These are phyloP conservation scores for Boletellus sp. DNA, from an alignment of 1,284 basidiomycete genomes.

Conservation along the genomic window DNA sequence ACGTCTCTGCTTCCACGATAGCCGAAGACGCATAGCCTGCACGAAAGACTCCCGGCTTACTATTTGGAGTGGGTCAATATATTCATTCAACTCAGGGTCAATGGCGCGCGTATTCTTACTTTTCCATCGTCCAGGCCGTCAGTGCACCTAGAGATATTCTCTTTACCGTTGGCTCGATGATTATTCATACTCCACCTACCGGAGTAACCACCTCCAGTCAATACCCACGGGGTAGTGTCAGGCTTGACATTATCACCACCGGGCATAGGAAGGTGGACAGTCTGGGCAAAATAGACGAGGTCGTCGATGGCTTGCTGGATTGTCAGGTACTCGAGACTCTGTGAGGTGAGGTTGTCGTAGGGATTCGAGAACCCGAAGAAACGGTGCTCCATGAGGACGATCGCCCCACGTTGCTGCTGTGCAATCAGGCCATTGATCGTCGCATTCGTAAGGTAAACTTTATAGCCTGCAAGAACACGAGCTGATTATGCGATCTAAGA, in stretches of 20 bases:
- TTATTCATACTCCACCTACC: constrained; percentile 30
- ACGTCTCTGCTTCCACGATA: constrained; percentile 67
- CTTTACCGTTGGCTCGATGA: background rate
- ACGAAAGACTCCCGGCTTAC: constrained; percentile 62
- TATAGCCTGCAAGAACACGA: constrained; percentile 48
- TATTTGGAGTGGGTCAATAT: constrained; percentile 43
- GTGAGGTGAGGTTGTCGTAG: constrained; percentile 54
- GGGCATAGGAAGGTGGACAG: constrained; percentile 63
- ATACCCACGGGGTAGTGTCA: constrained; percentile 60
- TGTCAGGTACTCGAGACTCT: constrained; percentile 57
- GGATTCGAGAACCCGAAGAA: constrained; percentile 53
- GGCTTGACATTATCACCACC: constrained; percentile 57
- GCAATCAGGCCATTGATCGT: constrained; percentile 68
- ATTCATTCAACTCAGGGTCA: constrained; percentile 19
- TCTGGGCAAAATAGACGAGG: constrained; percentile 66
- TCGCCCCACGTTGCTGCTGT: constrained; percentile 51
- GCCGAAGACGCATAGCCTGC: constrained; percentile 71
- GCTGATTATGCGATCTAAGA: too few species aligned
- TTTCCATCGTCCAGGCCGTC: constrained; percentile 68
- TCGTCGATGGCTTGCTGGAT: constrained; percentile 73
- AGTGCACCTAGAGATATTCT: constrained; percentile 41
- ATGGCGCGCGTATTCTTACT: constrained; percentile 33
- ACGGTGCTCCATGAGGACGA: constrained; percentile 45
- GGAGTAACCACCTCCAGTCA: constrained; percentile 70
- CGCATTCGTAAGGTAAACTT: constrained; percentile 57